A percentile compares a stretch with the other conserved stretches of the same genome.
phyloP scores from a whole-genome alignment of 768 basidiomycete genomes.

The Rhodotorula sphaerocarpa region DNA sequence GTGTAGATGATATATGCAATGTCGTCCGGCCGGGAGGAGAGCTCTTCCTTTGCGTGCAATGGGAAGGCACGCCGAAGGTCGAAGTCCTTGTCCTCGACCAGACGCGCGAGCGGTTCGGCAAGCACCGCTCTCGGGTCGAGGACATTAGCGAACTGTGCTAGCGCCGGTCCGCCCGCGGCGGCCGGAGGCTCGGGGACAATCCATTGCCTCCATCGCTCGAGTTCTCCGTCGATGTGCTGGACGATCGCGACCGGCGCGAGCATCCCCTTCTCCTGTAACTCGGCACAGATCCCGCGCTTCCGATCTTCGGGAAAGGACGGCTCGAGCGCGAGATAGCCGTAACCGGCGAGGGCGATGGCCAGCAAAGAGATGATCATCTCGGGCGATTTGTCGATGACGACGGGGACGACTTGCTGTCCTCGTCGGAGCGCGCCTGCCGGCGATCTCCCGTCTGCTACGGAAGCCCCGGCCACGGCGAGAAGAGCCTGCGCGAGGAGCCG shows the following conservation, averaged over 20 bases:
- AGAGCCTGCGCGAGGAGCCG: slow-evolving; percentile 11
- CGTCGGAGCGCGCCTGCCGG: not conserved
- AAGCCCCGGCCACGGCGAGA: no score
- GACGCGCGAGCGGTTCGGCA: not conserved
- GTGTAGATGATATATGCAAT: slow-evolving; percentile 34
- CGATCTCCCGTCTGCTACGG: no score
- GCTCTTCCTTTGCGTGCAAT: no score
- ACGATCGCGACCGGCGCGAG: slow-evolving; percentile 19
- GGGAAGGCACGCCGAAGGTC: no score
- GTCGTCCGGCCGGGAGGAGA: not conserved
- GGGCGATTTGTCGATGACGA: slow-evolving; percentile 23
- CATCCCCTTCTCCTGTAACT: slow-evolving; percentile 9
- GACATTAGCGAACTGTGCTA: not conserved
- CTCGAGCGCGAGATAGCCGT: slow-evolving; percentile 34
- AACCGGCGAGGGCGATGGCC: slow-evolving; percentile 21
- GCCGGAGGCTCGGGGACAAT: not conserved
- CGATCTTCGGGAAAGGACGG: slow-evolving; percentile 25
- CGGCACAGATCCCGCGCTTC: slow-evolving; percentile 20
- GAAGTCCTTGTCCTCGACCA: no score
- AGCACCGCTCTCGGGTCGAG: not conserved
- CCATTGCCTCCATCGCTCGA: slow-evolving; percentile 10
- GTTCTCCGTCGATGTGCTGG: not conserved
- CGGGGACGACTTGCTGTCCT: slow-evolving; percentile 11
- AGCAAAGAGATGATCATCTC: slow-evolving; percentile 25
- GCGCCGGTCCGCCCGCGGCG: not conserved